These are phyloP conservation scores for Lyophyllum semitale DNA, from an alignment of 768 basidiomycete genomes.

Conservation along the genomic window DNA sequence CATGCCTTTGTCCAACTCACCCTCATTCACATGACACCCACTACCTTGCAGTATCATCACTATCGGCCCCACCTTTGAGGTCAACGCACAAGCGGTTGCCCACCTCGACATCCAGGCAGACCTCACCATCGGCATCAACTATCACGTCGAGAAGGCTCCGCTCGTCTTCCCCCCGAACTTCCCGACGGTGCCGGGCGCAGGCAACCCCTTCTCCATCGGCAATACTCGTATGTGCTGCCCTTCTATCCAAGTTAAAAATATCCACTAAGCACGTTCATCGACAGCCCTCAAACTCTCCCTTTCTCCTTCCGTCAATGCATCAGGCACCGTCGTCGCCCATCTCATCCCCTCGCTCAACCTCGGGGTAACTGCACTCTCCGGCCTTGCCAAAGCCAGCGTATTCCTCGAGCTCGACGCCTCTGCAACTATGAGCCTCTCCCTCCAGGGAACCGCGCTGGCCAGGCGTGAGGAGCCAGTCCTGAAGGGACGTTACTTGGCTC, in stretches of 20 bases:
- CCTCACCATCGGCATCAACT: slow-evolving; percentile 31
- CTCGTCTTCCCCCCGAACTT: slow-evolving; percentile 44
- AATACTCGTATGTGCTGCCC: slow-evolving; percentile 28
- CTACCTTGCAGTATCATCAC: slow-evolving; percentile 33
- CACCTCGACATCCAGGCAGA: slow-evolving; percentile 34
- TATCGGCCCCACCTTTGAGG: slow-evolving; percentile 40
- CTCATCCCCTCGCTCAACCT: slow-evolving; percentile 49
- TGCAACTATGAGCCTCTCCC: slow-evolving; percentile 14
- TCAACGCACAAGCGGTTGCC: slow-evolving; percentile 28
- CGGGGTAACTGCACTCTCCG: slow-evolving; percentile 42
- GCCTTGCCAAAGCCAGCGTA: slow-evolving; percentile 35
- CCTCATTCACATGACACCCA: neutral
- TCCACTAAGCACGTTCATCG: no score
- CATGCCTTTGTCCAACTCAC: neutral
- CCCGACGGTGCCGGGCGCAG: no score
- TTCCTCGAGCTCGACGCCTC: slow-evolving; percentile 42
- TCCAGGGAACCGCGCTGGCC: no score
- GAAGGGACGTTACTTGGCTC: slow-evolving; percentile 8
- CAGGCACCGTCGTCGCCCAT: slow-evolving; percentile 44
- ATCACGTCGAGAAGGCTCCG: slow-evolving; percentile 30
- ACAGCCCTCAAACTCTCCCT: slow-evolving; percentile 44
- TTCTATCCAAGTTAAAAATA: no score
- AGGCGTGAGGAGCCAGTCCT: slow-evolving; percentile 3
- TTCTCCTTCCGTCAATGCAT: slow-evolving; percentile 36
- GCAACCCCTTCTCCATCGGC: slow-evolving; percentile 24